These are phyloP conservation scores for Vicia faba DNA, from an alignment of 306 rosid genomes.

Conservation along the genomic window DNA sequence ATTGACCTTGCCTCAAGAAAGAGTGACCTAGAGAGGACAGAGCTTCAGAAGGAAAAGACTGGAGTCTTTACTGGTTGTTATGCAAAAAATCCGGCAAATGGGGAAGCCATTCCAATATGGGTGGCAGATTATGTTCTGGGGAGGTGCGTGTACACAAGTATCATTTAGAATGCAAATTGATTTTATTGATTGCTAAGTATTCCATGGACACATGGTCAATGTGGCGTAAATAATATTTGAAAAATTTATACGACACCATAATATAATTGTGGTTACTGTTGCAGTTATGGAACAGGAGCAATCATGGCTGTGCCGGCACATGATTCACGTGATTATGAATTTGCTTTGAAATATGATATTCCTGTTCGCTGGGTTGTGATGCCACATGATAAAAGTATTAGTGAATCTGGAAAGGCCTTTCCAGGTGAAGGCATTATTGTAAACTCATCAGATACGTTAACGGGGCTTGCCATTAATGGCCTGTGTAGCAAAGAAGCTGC, in stretches of 20 bases:
- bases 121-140: slow-evolving; percentile 97
- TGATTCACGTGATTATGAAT: slow-evolving; percentile 87
- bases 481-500: slow-evolving; percentile 77
- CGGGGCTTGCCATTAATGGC: slow-evolving; percentile 79
- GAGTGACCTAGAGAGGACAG: slow-evolving; percentile 98
- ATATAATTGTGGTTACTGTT: slow-evolving; percentile 38
- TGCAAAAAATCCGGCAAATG: slow-evolving; percentile 87
- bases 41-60: slow-evolving; percentile 95
- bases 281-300: slow-evolving; percentile 98
- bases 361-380: slow-evolving; percentile 71
- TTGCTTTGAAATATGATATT: slow-evolving; percentile 73
- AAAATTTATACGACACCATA: slow-evolving; percentile 7
- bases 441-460: slow-evolving; percentile 64
- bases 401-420: slow-evolving; percentile 62
- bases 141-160: slow-evolving; percentile 59
- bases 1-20: slow-evolving; percentile 73
- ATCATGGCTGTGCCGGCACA: slow-evolving; percentile 99
- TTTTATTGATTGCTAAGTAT: slow-evolving; percentile 36
- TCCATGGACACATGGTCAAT: slow-evolving; percentile 23
- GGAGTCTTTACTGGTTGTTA: slow-evolving; percentile 91
- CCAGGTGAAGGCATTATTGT: slow-evolving; percentile 68
- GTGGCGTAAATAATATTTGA: slow-evolving; percentile 23
- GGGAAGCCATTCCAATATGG: slow-evolving; percentile 90
- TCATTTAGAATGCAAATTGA: slow-evolving; percentile 30
- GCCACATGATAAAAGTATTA: slow-evolving; percentile 56